Evolutionary conservation across 306 rosid species (phyloP), one percentile per base, ranked within the genome.

Genomic region (Sicyos edulis): DNA sequence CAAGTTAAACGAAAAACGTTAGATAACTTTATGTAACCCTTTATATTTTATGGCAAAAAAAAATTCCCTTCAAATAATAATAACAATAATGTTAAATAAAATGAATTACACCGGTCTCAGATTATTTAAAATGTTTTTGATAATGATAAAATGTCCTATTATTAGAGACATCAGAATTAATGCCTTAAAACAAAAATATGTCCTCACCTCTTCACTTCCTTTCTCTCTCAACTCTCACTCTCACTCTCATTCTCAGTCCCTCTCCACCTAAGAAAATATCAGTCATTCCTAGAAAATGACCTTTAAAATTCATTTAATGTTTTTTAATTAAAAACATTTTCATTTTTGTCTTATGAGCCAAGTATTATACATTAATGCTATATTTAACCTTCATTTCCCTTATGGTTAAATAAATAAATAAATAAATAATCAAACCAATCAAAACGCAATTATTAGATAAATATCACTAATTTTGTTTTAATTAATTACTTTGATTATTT

Each of bases 61-160:
- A 54, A 17, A 12, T 54, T 56, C 15, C 10, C 10, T 9, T 56
- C 7, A 50, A 50, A 50, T 47, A 47, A 50, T 50, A 21, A 56
- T 20, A 56, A 32, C 32, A 56, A 20, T 13, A 11, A 56, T 20
- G 45, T 62, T 61, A 62, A 20, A 34, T 8, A 44, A 37, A 5
- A 37, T n/a, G 15, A 62, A n/a, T n/a, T 34, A 34, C 24, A 37
- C 50, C 4, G 9, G 69, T 34, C 50, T 37, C 24, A 8, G 4
- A 32, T 32, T 32, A 63, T 63, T 63, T 63, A 63, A 40, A 40
- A 63, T 63, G 15, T 9, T 63, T 37, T 8, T 63, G 47, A 63
- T 15, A n/a, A 37, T 63, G 42, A 8, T 12, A 37, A 63, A 37
- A 37, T 16, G 69, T 34, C 69, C 0, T n/a, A 37, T 40, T 17